Base-by-base conservation (phyloP, 2,329 filamentous ascomycete genomes). In the Colletotrichum sp. region DNA sequence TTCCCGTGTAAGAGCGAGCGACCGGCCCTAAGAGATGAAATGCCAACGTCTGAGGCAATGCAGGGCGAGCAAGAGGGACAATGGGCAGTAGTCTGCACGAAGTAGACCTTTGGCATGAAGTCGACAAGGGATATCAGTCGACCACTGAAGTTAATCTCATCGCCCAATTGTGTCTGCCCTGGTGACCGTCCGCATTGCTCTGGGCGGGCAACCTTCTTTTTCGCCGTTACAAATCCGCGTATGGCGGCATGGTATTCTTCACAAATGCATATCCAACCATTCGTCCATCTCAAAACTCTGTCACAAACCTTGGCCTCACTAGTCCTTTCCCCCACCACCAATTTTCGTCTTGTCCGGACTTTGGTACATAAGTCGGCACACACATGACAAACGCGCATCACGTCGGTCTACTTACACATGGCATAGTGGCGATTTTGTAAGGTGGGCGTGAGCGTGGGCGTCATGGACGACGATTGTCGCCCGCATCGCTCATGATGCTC, bases 231-330 rank as follows among this genome's bases (percentile, higher is more conserved):
- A 21, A 72, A 72, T 63, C 30, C 63, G 26, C 52, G 36, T 28
- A 36, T 34, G 43, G 32, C 16, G 36, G 34, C 59, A 76, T 76
- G 71, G 71, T 43, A 70, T 76, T 76, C 71, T 66, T 48, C 70
- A 74, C 73, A 75, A 64, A 59, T 69, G 70, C 73, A 75, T 75
- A 30, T 69, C 36, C 67, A 57, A 55, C 28, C 5, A 75, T 69
- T 74, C 66, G 64, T 52, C 70, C 64, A 69, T 68, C 7, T n/a
- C 15, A 28, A 59, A 74, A 60, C 26, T 34, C 21, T 67, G 24
- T 67, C 28, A 39, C 13, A 9, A 70, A 64, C 39, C 36, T 18
- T 73, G 34, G 6, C 68, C 30, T 32, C 61, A n/a, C 43, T 48
- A 21, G 43, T 21, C 43, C 43, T 48, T 48, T 21, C 18, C 18